Evolutionary conservation across 2,329 filamentous ascomycete genomes (phyloP).

Genomic region (Paecilomyces variotii): DNA sequence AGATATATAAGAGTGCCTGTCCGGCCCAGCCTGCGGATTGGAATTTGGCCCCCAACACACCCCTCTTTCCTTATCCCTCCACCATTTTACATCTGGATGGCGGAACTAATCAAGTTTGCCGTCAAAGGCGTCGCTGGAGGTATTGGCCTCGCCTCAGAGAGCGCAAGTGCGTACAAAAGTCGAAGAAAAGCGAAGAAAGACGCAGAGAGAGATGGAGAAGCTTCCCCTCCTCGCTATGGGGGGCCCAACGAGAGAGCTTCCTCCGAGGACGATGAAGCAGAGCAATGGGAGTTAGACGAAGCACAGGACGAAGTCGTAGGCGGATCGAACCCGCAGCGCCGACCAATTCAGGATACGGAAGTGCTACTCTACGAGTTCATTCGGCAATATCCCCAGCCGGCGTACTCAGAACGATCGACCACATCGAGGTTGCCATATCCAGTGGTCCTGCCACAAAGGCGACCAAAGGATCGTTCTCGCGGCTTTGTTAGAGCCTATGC

Average conservation of each 20-base stretch:
- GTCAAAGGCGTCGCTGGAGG: neutral
- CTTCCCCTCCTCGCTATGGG: neutral
- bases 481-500: constrained; percentile 36
- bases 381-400: neutral
- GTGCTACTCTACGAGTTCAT: neutral
- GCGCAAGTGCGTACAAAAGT: neutral
- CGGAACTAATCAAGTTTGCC: neutral
- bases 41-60: too few relatives aligned
- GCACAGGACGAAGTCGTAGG: neutral
- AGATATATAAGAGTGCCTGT: too few relatives aligned
- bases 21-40: too few relatives aligned
- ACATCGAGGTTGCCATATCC: constrained; percentile 19
- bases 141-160: neutral
- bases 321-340: neutral
- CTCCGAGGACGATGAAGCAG: neutral
- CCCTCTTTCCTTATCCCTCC: too few relatives aligned
- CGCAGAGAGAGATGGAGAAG: neutral
- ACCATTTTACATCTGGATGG: neutral
- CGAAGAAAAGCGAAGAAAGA: neutral
- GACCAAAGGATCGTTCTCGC: constrained; percentile 26
- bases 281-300: neutral
- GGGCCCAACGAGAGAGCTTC: neutral
- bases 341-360: neutral
- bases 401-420: neutral
- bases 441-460: constrained; percentile 33